Conservation (phyloP, 768 basidiomycete genomes). For the Tylopilus subfusipes region DNA sequence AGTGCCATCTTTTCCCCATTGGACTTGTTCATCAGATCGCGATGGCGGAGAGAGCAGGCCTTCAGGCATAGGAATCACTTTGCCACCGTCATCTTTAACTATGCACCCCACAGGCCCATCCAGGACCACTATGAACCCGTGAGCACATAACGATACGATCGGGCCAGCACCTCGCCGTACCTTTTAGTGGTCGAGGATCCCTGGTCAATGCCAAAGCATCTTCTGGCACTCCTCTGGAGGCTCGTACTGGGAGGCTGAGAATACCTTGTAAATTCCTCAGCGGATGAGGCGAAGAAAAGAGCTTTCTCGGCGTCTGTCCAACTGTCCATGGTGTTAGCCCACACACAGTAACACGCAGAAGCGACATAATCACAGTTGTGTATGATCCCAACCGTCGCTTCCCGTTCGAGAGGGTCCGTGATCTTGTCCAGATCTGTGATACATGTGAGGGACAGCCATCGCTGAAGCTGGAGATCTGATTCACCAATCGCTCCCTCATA, state of each 20-base stretch:
- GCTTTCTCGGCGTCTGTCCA: conserved; percentile 87
- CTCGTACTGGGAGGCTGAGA: conserved; percentile 68
- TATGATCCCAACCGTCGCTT: conserved; percentile 92
- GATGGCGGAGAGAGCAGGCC: conserved; percentile 56
- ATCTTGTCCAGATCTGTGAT: conserved; percentile 77
- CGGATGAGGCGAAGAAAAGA: conserved; percentile 78
- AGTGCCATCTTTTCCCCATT: conserved; percentile 60
- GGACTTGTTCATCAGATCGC: conserved; percentile 63
- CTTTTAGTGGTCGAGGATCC: conserved; percentile 51
- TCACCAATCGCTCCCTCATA: conserved; percentile 87
- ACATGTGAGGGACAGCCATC: background rate
- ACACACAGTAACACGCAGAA: background rate
- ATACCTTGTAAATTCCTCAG: conserved; percentile 66
- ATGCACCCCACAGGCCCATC: conserved; percentile 39
- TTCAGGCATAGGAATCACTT: conserved; percentile 58
- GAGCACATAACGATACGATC: background rate
- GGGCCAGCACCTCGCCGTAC: conserved; percentile 32
- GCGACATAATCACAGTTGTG: conserved; percentile 71
- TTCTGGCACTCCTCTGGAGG: conserved; percentile 77
- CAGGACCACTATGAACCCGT: conserved; percentile 39
- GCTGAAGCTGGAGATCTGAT: background rate
- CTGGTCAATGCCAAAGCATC: conserved; percentile 70
- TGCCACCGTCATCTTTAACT: conserved; percentile 42
- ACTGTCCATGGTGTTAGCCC: conserved; percentile 41
- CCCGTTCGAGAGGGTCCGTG: conserved; percentile 79